Base-by-base conservation (phyloP, 2,329 filamentous ascomycete genomes). In the Hypoxylon rubiginosum region DNA sequence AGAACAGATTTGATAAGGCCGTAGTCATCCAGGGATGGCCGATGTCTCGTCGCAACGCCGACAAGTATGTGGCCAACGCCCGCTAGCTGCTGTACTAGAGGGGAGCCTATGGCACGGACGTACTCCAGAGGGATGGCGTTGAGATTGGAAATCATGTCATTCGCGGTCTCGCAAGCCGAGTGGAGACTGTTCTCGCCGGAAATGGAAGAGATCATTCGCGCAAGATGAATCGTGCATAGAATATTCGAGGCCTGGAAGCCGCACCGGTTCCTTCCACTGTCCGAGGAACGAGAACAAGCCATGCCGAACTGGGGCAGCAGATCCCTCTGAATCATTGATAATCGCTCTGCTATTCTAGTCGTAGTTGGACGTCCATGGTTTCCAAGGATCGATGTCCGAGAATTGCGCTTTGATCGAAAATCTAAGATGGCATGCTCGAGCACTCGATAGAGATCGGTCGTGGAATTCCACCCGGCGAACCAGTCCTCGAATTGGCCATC, bases 401-500 rank as follows among this genome's bases (percentile, higher is more conserved):
- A 24, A 26, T 15, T 46, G 43, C 19, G 43, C 43, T 26, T 26
- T 1, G 43, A 21, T n/a, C 43, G 7, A 46, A 46, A 46, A 11
- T 46, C 43, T 5, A 26, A 26, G 19, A 46, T 46, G 13, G 43
- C 43, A 26, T 46, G 43, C 13, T 46, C 43, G 11, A 46, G 43
- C 9, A 46, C 43, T 7, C 43, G 43, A 15, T 24, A 46, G 19
- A 46, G 43, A 26, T 46, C 43, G 11, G 43, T 46, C 17, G 43
- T 30, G 17, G 24, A 30, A 9, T 49, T 49, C 46, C 24, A 49
- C 7, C 21, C 46, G 3, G 46, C 21, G 11, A n/a, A 49, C 26
- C 46, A 49, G 24, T 49, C 46, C 21, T 49, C 15, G 24, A 49
- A 49, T n/a, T 49, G 46, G 9, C 46, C 46, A 49, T 49, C 46